These are phyloP conservation scores for Gymnopilus dilepis DNA, from an alignment of 768 basidiomycete species.

Conservation along the genomic window DNA sequence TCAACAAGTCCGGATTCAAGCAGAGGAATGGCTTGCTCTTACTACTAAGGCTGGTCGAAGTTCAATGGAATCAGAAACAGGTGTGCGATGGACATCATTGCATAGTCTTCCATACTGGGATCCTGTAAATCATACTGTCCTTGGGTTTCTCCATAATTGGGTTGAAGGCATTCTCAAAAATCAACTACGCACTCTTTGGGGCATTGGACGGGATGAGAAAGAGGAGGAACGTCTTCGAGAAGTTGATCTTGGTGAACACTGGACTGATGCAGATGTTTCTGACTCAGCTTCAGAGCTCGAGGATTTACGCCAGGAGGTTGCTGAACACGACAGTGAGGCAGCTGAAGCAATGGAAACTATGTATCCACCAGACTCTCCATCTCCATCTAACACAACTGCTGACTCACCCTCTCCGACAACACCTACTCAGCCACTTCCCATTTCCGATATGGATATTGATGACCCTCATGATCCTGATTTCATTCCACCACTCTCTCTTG, in stretches of 20 bases:
- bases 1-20: conserved; percentile 16
- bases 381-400: background rate
- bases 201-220: conserved; percentile 26
- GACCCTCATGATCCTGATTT: conserved; percentile 5
- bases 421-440: background rate
- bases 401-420: background rate
- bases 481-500: conserved; percentile 2
- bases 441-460: conserved; percentile 1
- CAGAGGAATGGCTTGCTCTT: conserved; percentile 15
- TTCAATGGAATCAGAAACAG: conserved; percentile 16
- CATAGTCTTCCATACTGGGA: conserved; percentile 27
- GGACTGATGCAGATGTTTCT: conserved; percentile 23
- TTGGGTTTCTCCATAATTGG: conserved; percentile 34
- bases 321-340: conserved; percentile 10
- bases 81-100: conserved; percentile 29
- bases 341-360: background rate
- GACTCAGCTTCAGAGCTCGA: conserved; percentile 22
- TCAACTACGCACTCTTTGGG: conserved; percentile 10
- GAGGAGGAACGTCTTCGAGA: conserved; percentile 8
- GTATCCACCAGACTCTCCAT: background rate
- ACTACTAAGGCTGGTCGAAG: conserved; percentile 24
- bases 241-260: conserved; percentile 21
- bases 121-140: conserved; percentile 27
- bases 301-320: conserved; percentile 13
- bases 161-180: conserved; percentile 27